Evolutionary conservation across 768 basidiomycete genomes (phyloP).

Genomic region (Russula vinacea): DNA sequence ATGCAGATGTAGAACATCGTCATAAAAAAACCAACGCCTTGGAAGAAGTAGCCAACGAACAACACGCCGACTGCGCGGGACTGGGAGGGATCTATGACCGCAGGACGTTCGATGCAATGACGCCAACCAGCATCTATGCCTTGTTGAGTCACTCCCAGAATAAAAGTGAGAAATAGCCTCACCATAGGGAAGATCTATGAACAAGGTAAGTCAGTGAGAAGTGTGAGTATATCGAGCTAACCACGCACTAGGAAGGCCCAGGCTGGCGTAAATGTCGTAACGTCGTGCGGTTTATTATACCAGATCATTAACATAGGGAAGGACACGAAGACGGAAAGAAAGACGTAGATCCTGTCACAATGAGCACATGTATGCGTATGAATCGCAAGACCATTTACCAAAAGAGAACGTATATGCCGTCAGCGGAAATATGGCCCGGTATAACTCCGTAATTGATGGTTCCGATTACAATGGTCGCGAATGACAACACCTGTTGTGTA

Average conservation of each 20-base stretch:
- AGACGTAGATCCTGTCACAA: constrained; percentile 42
- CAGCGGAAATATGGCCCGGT: constrained; percentile 37
- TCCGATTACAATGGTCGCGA: constrained; percentile 50
- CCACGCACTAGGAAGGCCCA: constrained; percentile 41
- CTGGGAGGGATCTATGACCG: constrained; percentile 40
- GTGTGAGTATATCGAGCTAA: neutral
- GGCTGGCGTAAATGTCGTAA: constrained; percentile 40
- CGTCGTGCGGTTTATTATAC: constrained; percentile 48
- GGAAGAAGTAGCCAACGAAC: constrained; percentile 47
- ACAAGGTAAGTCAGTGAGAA: neutral
- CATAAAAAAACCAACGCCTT: constrained; percentile 49
- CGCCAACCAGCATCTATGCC: constrained; percentile 47
- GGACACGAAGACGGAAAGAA: constrained; percentile 40
- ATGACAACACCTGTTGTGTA: constrained; percentile 43
- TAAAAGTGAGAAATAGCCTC: neutral
- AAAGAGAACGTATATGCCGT: constrained; percentile 44
- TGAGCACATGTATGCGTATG: neutral
- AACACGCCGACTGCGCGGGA: constrained; percentile 43
- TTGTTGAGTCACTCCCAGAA: constrained; percentile 7
- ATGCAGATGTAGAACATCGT: constrained; percentile 51
- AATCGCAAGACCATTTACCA: constrained; percentile 36
- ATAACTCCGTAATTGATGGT: constrained; percentile 48
- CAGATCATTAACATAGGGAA: constrained; percentile 51
- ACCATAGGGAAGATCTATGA: constrained; percentile 39
- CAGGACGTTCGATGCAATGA: constrained; percentile 46